Base-by-base conservation (phyloP, 23 red algal genomes). In the Gracilariopsis chorda region DNA sequence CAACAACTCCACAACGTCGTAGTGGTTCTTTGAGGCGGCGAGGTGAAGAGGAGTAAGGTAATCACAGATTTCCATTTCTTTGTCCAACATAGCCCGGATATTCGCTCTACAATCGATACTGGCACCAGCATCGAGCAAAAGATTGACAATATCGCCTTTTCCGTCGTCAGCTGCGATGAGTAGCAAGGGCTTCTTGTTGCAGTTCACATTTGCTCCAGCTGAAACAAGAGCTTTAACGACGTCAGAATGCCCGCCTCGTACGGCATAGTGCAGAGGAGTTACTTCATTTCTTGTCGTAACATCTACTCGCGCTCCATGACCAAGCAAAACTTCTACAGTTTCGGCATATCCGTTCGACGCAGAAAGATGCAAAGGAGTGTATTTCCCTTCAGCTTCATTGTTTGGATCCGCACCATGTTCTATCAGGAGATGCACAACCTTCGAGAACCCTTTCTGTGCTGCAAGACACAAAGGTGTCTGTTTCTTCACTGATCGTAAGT, bases 251-350 rank as follows among this genome's bases (percentile, higher is more conserved):
- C 90, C 75, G 47, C 84, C 80, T 49, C 93, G 95, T 5, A 98
- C 92, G 32, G 92, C 88, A 55, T 98, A 95, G 69, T 95, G 93
- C 6, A 98, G 36, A 27, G 96, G 92, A 9, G 96, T 98, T 33
- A 90, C 82, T 40, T 83, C 88, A 28, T 59, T 87, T 55, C 78
- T 80, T 33, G 78, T 93, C 24, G 59, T 80, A 1, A 65, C 53
- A 69, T 98, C 78, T 24, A 95, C 88, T 21, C 32, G 69, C 25
- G 95, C 90, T 57, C 92, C 92, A 14, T 64, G 21, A 23, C 51
- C n/a, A 3, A 95, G 57, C 21, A 95, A 42, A 14, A 68, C 45
- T 27, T 90, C 80, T 0, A 84, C 92, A 19, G 37, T 82, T 11
- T 44, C 39, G 7, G 30, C 84, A 32, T 68, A 79, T 21, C 92